Evolutionary conservation across 164 flowering plant species (phyloP).

Genomic region (Saururus chinensis): DNA sequence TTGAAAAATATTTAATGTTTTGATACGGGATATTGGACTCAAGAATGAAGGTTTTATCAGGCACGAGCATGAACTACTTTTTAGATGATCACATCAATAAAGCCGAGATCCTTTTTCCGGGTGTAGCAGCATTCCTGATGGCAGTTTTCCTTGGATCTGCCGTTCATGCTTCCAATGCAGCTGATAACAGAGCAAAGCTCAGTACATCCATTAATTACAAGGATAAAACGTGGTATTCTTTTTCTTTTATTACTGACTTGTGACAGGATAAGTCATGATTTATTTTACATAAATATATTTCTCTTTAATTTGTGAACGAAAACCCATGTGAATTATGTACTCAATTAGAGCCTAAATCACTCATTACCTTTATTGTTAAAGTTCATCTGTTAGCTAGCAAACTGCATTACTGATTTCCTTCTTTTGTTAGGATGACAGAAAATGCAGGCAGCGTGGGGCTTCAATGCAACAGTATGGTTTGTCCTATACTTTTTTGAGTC

Average conservation of each 20-base stretch:
- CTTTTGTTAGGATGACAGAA: conserved; percentile 9
- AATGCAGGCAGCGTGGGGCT: conserved; percentile 6
- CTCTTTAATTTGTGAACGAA: no score
- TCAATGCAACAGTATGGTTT: conserved; percentile 9
- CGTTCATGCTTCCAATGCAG: conserved; percentile 65
- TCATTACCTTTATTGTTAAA: neutral
- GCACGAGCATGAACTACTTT: conserved; percentile 84
- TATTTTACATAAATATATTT: no score
- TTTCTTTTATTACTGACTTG: neutral
- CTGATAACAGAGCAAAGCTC: conserved; percentile 56
- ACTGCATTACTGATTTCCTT: no score
- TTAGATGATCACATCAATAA: conserved; percentile 67
- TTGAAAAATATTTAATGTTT: neutral
- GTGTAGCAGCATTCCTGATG: conserved; percentile 69
- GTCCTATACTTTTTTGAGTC: neutral
- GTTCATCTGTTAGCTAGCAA: neutral
- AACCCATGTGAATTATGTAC: no score
- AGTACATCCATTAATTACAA: conserved; percentile 12
- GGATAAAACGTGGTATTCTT: conserved; percentile 24
- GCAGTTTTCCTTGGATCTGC: conserved; percentile 72
- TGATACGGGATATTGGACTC: no score
- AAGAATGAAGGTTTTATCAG: conserved; percentile 20
- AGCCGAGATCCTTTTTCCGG: conserved; percentile 87
- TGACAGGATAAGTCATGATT: no score
- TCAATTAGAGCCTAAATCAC: no score